A percentile compares a stretch with the other conserved stretches of the same genome.
Evolutionary conservation across 371 early-diverging fungal species (phyloP).

Genomic region (Rhizopus arrhizus): DNA sequence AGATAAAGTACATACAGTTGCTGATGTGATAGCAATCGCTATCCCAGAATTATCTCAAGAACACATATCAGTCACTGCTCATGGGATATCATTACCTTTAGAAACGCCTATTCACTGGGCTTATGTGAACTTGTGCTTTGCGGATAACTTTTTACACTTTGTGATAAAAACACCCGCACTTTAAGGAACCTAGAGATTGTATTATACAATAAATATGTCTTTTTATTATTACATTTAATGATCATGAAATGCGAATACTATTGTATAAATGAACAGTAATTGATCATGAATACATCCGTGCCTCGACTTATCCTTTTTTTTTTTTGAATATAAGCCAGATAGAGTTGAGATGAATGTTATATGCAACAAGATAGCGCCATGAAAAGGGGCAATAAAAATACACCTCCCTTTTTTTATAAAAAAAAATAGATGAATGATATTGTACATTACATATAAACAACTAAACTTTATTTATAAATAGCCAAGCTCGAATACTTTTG

Average conservation of each 20-base stretch:
- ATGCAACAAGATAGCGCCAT: too few species aligned
- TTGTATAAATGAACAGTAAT: too few species aligned
- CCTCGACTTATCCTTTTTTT: not conserved
- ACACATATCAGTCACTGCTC: slow-evolving; percentile 38
- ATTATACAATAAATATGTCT: not conserved
- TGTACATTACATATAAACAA: not conserved
- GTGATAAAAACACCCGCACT: slow-evolving; percentile 36
- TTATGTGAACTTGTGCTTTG: slow-evolving; percentile 65
- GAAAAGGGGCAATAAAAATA: too few species aligned
- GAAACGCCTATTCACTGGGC: slow-evolving; percentile 70
- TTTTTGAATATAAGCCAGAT: not conserved
- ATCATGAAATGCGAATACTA: too few species aligned
- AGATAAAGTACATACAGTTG: slow-evolving; percentile 22
- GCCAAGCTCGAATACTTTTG: slow-evolving; percentile 55
- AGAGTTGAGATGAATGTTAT: too few species aligned
- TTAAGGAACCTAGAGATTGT: too few species aligned
- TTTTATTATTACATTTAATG: not conserved
- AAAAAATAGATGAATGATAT: not conserved
- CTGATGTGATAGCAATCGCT: slow-evolving; percentile 19
- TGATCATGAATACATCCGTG: too few species aligned
- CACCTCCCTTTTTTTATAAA: too few species aligned
- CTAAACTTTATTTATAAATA: not conserved
- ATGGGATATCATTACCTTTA: slow-evolving; percentile 60
- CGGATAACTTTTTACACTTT: slow-evolving; percentile 77
- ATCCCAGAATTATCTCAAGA: slow-evolving; percentile 28